Evolutionary conservation across 2,329 filamentous ascomycete genomes (phyloP).

Genomic region (Hysterium pulicare): DNA sequence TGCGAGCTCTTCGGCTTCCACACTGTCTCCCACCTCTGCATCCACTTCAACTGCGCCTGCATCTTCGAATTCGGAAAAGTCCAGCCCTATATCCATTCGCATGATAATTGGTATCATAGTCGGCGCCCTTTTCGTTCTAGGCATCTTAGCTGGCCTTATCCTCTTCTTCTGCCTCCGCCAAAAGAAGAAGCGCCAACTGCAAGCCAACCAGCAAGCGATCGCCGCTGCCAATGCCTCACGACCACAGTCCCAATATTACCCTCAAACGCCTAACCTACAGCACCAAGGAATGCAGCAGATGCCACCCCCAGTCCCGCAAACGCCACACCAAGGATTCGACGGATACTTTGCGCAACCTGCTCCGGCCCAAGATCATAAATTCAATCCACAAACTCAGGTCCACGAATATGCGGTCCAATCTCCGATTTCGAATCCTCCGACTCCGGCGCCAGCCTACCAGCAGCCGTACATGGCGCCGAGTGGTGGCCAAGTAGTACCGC

Average conservation of each 20-base stretch:
- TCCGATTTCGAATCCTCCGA: constrained; percentile 19
- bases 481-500: constrained; percentile 6
- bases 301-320: constrained; percentile 1
- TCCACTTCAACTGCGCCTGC: constrained; percentile 1
- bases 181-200: constrained; percentile 18
- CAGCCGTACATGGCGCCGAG: constrained; percentile 14
- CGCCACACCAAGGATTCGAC: neutral
- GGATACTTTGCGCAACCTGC: constrained; percentile 13
- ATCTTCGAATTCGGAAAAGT: constrained; percentile 9
- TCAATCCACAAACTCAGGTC: constrained; percentile 14
- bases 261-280: constrained; percentile 1
- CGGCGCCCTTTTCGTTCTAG: constrained; percentile 16
- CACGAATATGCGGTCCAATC: constrained; percentile 13
- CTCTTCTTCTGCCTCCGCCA: constrained; percentile 19
- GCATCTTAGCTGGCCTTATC: constrained; percentile 14
- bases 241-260: constrained; percentile 14
- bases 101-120: constrained; percentile 20
- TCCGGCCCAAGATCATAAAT: constrained; percentile 13
- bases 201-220: constrained; percentile 14
- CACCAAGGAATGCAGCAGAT: constrained; percentile 10
- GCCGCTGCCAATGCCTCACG: constrained; percentile 14
- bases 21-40: neutral
- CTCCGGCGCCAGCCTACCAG: constrained; percentile 22
- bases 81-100: constrained; percentile 11
- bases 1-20: neutral